phyloP scores from a whole-genome alignment of 331 rosid species.

The Rhamnella rubrinervis region DNA sequence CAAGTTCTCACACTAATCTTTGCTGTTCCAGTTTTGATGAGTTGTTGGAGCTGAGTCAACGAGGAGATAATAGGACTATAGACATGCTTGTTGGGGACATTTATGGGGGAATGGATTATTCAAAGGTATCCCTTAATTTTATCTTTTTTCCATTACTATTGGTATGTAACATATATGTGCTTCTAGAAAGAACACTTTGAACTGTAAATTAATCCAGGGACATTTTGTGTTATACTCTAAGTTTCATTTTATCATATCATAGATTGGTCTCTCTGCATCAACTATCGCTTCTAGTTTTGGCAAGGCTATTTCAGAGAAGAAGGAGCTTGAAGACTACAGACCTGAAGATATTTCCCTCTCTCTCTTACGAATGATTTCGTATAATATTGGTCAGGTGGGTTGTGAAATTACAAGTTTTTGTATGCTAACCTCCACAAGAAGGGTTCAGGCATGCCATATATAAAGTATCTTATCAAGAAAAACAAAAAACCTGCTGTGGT shows the following conservation, averaged over 20 bases:
- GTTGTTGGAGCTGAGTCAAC: conserved; percentile 85
- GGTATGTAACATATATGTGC: conserved; percentile 10
- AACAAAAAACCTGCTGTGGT: neutral
- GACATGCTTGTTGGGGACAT: conserved; percentile 99
- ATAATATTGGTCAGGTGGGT: conserved; percentile 91
- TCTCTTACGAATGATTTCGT: conserved; percentile 89
- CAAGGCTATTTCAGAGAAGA: conserved; percentile 70
- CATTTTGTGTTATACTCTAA: conserved; percentile 14
- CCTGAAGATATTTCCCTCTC: conserved; percentile 94
- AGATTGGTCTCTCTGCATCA: conserved; percentile 93
- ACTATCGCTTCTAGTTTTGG: conserved; percentile 97
- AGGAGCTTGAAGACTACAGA: conserved; percentile 78
- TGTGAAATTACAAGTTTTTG: conserved; percentile 10
- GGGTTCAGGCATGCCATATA: neutral
- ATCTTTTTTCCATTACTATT: conserved; percentile 13
- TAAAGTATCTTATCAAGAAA: conserved; percentile 1
- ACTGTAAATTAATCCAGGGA: conserved; percentile 1
- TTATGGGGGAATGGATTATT: conserved; percentile 90
- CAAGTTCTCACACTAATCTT: conserved; percentile 26
- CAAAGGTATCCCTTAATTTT: conserved; percentile 56
- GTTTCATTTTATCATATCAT: conserved; percentile 20
- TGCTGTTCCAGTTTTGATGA: conserved; percentile 71
- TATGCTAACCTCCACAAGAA: neutral
- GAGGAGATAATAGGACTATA: conserved; percentile 76
- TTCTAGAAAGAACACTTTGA: conserved; percentile 10